Evolutionary conservation across 139 green algal genomes (phyloP).

Genomic region (Haematococcus sp.): DNA sequence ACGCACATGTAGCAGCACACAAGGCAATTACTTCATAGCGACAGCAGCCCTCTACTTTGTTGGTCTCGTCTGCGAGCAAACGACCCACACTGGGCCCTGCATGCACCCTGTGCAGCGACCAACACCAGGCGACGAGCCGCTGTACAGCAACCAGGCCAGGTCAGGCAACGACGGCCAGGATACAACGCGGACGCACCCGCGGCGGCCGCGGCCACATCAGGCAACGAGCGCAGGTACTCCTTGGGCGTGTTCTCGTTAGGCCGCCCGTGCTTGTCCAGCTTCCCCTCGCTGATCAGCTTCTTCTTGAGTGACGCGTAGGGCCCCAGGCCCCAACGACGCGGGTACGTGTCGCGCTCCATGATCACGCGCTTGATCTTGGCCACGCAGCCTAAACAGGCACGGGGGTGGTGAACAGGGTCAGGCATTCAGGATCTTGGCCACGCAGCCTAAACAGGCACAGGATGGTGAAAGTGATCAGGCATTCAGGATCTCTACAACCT

Average conservation of each 20-base stretch:
- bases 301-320: slow-evolving; percentile 96
- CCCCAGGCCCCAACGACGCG: slow-evolving; percentile 87
- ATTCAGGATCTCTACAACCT: too few relatives aligned
- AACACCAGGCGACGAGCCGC: background rate
- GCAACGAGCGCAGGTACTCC: slow-evolving; percentile 85
- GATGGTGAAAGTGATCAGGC: too few relatives aligned
- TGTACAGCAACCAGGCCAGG: background rate
- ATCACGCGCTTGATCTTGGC: slow-evolving; percentile 98
- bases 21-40: too few relatives aligned
- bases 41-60: too few relatives aligned
- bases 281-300: slow-evolving; percentile 92
- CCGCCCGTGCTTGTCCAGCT: slow-evolving; percentile 95
- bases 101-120: background rate
- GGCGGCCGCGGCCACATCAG: slow-evolving; percentile 36
- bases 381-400: too few relatives aligned
- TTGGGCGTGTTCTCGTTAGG: slow-evolving; percentile 93
- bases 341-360: slow-evolving; percentile 99
- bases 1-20: too few relatives aligned
- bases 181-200: background rate
- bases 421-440: too few relatives aligned
- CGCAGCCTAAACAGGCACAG: too few relatives aligned
- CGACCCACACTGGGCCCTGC: background rate
- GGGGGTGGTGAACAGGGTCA: too few relatives aligned
- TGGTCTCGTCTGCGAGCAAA: too few relatives aligned
- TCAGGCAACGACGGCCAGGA: background rate